Conservation (phyloP, 176 grass and related monocot genomes). For the Avena atlantica region DNA sequence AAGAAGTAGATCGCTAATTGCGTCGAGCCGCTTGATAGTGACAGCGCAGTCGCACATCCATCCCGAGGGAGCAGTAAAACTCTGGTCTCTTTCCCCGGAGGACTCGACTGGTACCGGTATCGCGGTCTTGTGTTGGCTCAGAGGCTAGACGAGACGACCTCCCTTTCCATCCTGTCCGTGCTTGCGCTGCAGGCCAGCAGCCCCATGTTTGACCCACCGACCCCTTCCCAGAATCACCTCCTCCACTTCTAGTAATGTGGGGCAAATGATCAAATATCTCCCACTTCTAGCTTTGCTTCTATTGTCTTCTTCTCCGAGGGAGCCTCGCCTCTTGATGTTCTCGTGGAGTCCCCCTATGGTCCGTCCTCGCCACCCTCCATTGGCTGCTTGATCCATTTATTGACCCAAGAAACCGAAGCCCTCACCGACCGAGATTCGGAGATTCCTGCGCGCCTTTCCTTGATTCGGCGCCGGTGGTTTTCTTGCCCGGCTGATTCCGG, state of each 20-base stretch:
- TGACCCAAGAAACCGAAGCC: neutral
- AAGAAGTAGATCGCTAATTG: too few species aligned
- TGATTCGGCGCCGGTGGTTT: slow-evolving; percentile 22
- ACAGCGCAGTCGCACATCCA: neutral
- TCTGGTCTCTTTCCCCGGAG: neutral
- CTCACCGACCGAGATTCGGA: slow-evolving; percentile 36
- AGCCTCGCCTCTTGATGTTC: slow-evolving; percentile 1
- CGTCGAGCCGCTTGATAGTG: neutral
- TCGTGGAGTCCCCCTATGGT: slow-evolving; percentile 23
- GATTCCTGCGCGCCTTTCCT: neutral
- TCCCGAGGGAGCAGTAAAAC: neutral
- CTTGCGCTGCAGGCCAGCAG: slow-evolving; percentile 15
- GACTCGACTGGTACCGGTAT: slow-evolving; percentile 35
- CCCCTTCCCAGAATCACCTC: neutral
- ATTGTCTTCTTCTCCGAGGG: neutral
- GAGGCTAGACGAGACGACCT: slow-evolving; percentile 7
- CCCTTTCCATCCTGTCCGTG: slow-evolving; percentile 42
- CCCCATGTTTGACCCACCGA: slow-evolving; percentile 24
- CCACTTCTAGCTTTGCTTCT: neutral
- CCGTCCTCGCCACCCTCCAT: slow-evolving; percentile 17
- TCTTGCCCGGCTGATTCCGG: neutral
- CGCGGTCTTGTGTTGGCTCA: slow-evolving; percentile 34
- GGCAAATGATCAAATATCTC: too few species aligned
- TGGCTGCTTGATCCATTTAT: slow-evolving; percentile 42
- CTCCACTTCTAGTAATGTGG: neutral